Evolutionary conservation across 345 rosid genomes (phyloP).

Genomic region (Linum usitatissimum): DNA sequence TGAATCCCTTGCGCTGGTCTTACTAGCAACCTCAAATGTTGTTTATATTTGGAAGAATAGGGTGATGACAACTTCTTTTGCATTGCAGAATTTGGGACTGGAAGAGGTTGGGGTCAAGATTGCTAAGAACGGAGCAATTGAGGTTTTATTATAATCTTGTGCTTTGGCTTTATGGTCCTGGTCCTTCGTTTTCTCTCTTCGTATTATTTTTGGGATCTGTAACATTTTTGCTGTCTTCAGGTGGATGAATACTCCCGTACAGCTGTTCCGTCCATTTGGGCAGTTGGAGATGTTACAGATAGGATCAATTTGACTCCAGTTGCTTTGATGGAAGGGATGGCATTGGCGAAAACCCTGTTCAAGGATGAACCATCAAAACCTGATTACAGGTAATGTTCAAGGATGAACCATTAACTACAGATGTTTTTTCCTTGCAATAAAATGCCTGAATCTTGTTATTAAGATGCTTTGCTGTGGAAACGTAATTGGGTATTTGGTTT

Average conservation of each 20-base stretch:
- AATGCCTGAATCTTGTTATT: not conserved
- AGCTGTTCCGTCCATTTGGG: constrained; percentile 89
- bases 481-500: not conserved
- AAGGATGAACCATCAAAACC: constrained; percentile 77
- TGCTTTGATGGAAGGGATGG: constrained; percentile 98
- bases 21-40: not conserved
- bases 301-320: constrained; percentile 94
- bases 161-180: not conserved
- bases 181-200: constrained; percentile 11
- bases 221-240: constrained; percentile 23
- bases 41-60: not conserved
- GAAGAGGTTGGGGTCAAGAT: constrained; percentile 66
- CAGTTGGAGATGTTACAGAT: constrained; percentile 95
- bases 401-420: not conserved
- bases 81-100: constrained; percentile 79
- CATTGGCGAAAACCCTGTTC: constrained; percentile 79
- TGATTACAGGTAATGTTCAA: constrained; percentile 46
- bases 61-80: constrained; percentile 16
- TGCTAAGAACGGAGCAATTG: constrained; percentile 75
- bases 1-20: not conserved
- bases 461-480: not conserved
- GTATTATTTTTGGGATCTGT: not conserved
- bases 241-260: constrained; percentile 84
- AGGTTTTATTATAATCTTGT: constrained; percentile 32
- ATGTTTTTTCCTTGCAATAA: not conserved